Evolutionary conservation across 306 rosid species (phyloP).

Genomic region (Ziziphus jujuba): DNA sequence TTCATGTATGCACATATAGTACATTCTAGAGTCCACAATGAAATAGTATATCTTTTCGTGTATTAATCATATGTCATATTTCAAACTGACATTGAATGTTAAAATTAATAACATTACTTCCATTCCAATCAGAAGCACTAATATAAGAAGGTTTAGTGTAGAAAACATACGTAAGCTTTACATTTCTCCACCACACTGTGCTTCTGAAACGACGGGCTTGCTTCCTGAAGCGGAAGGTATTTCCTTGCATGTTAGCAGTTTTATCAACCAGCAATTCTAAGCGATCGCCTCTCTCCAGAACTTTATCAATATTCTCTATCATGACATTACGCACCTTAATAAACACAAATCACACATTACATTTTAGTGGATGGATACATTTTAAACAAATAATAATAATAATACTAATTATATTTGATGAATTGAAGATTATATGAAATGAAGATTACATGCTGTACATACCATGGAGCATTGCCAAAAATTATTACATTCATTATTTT

Average conservation of each 20-base stretch:
- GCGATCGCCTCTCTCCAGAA: slow-evolving; percentile 92
- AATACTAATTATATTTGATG: background rate
- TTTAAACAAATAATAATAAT: background rate
- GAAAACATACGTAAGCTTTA: slow-evolving; percentile 81
- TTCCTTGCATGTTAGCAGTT: slow-evolving; percentile 91
- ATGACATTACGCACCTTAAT: slow-evolving; percentile 82
- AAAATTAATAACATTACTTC: background rate
- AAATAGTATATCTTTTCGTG: background rate
- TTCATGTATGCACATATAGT: background rate
- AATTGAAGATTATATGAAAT: background rate
- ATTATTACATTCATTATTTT: background rate
- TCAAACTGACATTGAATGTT: background rate
- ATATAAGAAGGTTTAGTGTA: slow-evolving; percentile 3
- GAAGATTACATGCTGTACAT: background rate
- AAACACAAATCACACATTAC: slow-evolving; percentile 2
- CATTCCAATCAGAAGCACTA: background rate
- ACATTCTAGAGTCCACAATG: background rate
- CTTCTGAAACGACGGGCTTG: slow-evolving; percentile 96
- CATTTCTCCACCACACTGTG: slow-evolving; percentile 97
- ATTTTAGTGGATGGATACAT: background rate
- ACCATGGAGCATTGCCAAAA: background rate
- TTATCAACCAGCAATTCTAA: slow-evolving; percentile 96
- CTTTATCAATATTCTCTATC: slow-evolving; percentile 98
- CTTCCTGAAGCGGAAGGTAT: slow-evolving; percentile 88
- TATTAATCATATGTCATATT: background rate